Evolutionary conservation across 2,329 filamentous ascomycete genomes (phyloP).

Genomic region (Chrysoporthe deuterocubensis): DNA sequence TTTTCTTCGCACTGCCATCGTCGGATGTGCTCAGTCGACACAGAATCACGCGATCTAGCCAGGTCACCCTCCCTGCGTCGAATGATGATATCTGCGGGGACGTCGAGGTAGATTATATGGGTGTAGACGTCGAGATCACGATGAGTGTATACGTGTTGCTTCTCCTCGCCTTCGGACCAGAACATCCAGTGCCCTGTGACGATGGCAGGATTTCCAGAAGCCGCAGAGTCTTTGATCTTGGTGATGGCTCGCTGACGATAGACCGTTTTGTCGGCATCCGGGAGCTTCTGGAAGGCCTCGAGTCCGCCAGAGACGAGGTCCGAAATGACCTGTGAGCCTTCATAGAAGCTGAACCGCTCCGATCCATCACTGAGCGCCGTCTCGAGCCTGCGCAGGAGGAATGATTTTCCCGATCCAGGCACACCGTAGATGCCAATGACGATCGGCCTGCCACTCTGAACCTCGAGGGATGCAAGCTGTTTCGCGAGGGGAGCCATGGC

Average conservation of each 20-base stretch:
- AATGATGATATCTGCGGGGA: neutral
- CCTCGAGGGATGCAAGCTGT: neutral
- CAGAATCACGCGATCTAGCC: neutral
- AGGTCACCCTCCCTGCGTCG: neutral
- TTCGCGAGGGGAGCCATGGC: neutral
- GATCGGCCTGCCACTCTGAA: neutral
- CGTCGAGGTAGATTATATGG: neutral
- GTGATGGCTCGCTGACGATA: neutral
- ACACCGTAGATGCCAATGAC: constrained; percentile 6
- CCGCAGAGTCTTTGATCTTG: neutral
- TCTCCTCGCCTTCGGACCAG: neutral
- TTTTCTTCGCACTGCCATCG: neutral
- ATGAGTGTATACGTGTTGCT: neutral
- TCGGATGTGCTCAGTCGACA: neutral
- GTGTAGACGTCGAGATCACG: neutral
- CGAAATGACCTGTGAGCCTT: constrained; percentile 2
- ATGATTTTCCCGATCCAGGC: neutral
- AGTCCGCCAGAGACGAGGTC: neutral
- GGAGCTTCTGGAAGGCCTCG: neutral
- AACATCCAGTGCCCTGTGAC: neutral
- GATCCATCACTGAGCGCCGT: neutral
- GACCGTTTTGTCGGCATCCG: neutral
- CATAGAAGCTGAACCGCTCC: neutral
- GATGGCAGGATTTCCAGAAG: neutral
- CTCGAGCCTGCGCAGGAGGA: neutral